These are phyloP conservation scores for Capsicum pubescens DNA, from an alignment of 257 asterid species.

Conservation along the genomic window DNA sequence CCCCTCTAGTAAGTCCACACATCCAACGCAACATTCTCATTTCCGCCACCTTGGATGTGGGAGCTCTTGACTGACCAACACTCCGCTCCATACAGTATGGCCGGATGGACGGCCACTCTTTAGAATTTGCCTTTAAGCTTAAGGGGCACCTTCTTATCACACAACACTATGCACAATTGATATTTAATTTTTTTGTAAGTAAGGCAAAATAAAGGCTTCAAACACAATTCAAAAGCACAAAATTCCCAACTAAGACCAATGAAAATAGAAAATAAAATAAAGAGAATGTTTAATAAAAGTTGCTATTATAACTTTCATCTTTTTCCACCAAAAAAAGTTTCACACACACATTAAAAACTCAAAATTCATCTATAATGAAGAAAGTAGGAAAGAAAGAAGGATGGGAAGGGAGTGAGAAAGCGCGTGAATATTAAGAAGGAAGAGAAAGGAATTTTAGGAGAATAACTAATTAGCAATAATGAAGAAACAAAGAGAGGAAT, in stretches of 20 bases:
- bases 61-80: no score
- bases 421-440: neutral
- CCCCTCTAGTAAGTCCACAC: no score
- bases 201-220: neutral
- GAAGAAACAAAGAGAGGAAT: neutral
- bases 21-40: no score
- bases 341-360: neutral
- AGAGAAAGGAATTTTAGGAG: neutral
- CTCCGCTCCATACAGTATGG: no score
- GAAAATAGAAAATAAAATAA: neutral
- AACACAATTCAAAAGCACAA: slow-evolving; percentile 6
- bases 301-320: neutral
- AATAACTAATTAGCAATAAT: neutral
- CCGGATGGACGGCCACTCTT: no score
- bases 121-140: no score
- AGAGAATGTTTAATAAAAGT: neutral
- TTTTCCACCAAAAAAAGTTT: neutral
- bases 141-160: no score
- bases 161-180: neutral
- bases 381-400: neutral
- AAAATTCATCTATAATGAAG: neutral
- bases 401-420: neutral
- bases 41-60: no score
- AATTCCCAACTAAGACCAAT: neutral
- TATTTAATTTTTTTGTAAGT: neutral